These are phyloP conservation scores for Taiozyma sp. DNA, from an alignment of 1,139 yeast genomes.

Conservation along the genomic window DNA sequence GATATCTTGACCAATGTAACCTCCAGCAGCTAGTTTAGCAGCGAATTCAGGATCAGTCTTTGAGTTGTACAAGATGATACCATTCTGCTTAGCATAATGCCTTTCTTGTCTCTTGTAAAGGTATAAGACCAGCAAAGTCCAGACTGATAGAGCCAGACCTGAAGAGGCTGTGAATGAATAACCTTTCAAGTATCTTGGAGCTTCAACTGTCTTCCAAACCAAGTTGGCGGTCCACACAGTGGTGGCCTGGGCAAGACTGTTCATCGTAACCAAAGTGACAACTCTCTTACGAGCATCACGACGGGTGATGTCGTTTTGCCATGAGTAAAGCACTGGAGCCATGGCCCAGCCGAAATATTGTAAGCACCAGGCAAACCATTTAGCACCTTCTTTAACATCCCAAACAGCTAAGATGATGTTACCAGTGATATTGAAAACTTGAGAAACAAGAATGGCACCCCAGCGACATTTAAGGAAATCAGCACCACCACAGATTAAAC, in stretches of 20 bases:
- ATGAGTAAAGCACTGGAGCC: conserved; percentile 36
- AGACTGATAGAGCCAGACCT: conserved; percentile 35
- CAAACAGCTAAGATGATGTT: conserved; percentile 42
- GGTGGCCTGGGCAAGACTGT: conserved; percentile 35
- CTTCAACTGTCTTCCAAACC: conserved; percentile 49
- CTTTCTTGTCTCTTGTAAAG: conserved; percentile 58
- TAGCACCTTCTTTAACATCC: conserved; percentile 71
- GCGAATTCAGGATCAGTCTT: neutral
- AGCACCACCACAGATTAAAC: conserved; percentile 39
- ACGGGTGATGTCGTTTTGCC: conserved; percentile 37
- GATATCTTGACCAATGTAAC: neutral
- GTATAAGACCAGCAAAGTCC: conserved; percentile 51
- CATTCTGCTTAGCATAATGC: conserved; percentile 45
- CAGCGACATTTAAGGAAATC: conserved; percentile 52
- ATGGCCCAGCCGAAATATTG: conserved; percentile 42
- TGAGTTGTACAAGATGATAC: conserved; percentile 41
- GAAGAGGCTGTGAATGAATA: conserved; percentile 51
- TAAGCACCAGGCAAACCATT: conserved; percentile 60
- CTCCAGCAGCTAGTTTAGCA: neutral
- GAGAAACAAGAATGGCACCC: conserved; percentile 54
- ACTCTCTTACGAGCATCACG: conserved; percentile 36
- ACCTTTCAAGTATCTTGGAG: conserved; percentile 48
- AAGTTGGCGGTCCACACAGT: conserved; percentile 38
- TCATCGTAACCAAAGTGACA: conserved; percentile 34
- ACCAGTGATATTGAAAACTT: conserved; percentile 40